phyloP scores from a whole-genome alignment of 2,329 filamentous ascomycete species.

The Curvularia verruculosa region DNA sequence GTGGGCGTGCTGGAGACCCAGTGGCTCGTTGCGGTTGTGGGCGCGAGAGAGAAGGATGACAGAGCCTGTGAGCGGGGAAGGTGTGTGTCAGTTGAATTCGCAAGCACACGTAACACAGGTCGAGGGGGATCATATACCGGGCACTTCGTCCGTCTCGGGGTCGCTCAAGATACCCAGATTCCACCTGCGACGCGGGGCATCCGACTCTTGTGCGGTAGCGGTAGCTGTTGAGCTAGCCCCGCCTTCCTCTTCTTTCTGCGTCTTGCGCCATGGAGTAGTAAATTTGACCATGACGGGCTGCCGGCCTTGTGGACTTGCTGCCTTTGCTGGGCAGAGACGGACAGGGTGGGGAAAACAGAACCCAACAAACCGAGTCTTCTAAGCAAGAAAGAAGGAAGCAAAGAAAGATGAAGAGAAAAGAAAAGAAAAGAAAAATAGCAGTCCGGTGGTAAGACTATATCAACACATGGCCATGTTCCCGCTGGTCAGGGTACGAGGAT shows the following conservation, averaged over 20 bases:
- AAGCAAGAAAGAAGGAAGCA: not conserved
- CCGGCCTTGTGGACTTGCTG: not conserved
- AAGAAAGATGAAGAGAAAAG: not conserved
- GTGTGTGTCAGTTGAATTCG: not conserved
- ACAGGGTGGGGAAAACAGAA: not conserved
- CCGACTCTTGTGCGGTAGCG: slow-evolving; percentile 14
- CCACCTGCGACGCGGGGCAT: slow-evolving; percentile 45
- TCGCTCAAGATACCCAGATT: slow-evolving; percentile 84
- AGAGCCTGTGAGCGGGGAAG: slow-evolving; percentile 54
- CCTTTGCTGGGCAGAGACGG: not conserved
- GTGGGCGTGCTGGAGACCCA: slow-evolving; percentile 68
- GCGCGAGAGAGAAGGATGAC: slow-evolving; percentile 63
- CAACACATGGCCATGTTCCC: not conserved
- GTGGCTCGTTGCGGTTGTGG: slow-evolving; percentile 65
- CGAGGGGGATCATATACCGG: slow-evolving; percentile 65
- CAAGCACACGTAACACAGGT: not conserved
- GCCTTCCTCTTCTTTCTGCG: slow-evolving; percentile 12
- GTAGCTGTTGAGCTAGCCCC: slow-evolving; percentile 6
- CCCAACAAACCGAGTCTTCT: not conserved
- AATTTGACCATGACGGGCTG: slow-evolving; percentile 25
- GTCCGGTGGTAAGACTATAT: slow-evolving; percentile 3
- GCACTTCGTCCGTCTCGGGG: slow-evolving; percentile 80
- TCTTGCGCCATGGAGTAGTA: slow-evolving; percentile 23
- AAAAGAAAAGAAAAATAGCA: not conserved
- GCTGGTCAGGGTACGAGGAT: not conserved